A percentile compares a stretch with the other conserved stretches of the same genome.
Conservation (phyloP, 2,329 filamentous ascomycete genomes). For the Aspergillus pseudoviridinutans region DNA sequence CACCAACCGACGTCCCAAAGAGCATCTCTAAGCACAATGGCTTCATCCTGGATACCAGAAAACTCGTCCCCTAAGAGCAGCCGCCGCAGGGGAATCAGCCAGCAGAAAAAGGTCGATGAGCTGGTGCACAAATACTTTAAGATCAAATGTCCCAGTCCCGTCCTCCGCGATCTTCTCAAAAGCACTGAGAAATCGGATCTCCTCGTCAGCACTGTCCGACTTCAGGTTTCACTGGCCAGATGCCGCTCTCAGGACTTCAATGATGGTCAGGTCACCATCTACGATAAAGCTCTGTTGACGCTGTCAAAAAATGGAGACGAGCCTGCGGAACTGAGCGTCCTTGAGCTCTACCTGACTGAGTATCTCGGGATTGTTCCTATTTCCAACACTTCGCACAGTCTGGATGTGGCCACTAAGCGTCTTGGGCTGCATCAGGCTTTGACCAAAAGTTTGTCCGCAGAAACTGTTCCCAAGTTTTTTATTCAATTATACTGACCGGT, state of each 20-base stretch:
- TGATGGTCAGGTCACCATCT: slow-evolving; percentile 38
- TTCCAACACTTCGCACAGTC: slow-evolving; percentile 11
- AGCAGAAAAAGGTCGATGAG: slow-evolving; percentile 13
- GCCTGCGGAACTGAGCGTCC: slow-evolving; percentile 26
- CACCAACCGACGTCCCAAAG: neutral
- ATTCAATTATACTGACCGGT: neutral
- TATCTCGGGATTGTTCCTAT: slow-evolving; percentile 31
- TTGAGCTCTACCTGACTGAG: slow-evolving; percentile 38
- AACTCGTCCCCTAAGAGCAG: neutral
- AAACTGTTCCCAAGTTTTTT: neutral
- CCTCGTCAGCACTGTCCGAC: slow-evolving; percentile 32
- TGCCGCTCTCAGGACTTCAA: slow-evolving; percentile 32
- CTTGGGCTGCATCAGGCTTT: slow-evolving; percentile 24
- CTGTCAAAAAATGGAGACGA: slow-evolving; percentile 31
- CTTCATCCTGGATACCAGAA: neutral
- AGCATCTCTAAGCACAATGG: neutral
- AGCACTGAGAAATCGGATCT: slow-evolving; percentile 17
- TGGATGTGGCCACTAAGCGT: slow-evolving; percentile 24
- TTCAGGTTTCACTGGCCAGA: slow-evolving; percentile 32
- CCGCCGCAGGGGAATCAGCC: neutral
- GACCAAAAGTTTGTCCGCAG: slow-evolving; percentile 18
- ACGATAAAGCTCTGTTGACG: slow-evolving; percentile 36
- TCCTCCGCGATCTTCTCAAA: slow-evolving; percentile 28
- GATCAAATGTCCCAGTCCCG: slow-evolving; percentile 22
- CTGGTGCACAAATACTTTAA: slow-evolving; percentile 27